A percentile compares a stretch with the other conserved stretches of the same genome.
These are phyloP conservation scores for Eurotiales sp. DNA, from an alignment of 2,329 filamentous ascomycete species.

Conservation along the genomic window DNA sequence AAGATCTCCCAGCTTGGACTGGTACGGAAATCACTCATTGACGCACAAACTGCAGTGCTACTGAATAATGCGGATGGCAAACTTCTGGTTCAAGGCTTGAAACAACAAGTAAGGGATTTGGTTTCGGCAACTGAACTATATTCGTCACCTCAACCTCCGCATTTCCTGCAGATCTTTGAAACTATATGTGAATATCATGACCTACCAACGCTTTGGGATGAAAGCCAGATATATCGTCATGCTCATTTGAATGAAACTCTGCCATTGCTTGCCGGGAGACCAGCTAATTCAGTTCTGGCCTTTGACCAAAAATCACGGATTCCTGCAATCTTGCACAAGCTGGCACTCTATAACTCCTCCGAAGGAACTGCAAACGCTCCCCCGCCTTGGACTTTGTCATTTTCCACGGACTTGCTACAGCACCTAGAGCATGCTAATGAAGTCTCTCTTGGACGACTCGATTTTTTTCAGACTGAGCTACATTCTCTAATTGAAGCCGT, in stretches of 20 bases:
- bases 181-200: conserved; percentile 45
- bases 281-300: conserved; percentile 29
- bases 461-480: conserved; percentile 62
- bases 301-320: conserved; percentile 31
- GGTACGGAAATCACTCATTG: conserved; percentile 36
- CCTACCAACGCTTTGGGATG: conserved; percentile 22
- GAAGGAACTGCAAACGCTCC: conserved; percentile 27
- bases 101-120: conserved; percentile 35
- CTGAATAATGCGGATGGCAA: conserved; percentile 33
- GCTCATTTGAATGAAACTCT: conserved; percentile 27
- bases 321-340: conserved; percentile 32
- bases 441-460: conserved; percentile 58
- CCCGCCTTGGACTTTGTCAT: conserved; percentile 46
- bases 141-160: conserved; percentile 32
- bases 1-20: conserved; percentile 33
- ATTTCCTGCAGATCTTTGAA: conserved; percentile 47
- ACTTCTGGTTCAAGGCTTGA: conserved; percentile 34
- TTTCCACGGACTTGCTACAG: conserved; percentile 53
- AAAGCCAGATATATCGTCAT: conserved; percentile 15
- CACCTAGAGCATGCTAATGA: conserved; percentile 52
- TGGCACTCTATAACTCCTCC: conserved; percentile 35
- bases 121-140: conserved; percentile 28
- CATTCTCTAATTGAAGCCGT: conserved; percentile 58
- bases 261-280: conserved; percentile 36
- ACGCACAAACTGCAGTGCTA: conserved; percentile 35